Evolutionary conservation across 306 rosid genomes (phyloP).

Genomic region (Carpinus viminea): DNA sequence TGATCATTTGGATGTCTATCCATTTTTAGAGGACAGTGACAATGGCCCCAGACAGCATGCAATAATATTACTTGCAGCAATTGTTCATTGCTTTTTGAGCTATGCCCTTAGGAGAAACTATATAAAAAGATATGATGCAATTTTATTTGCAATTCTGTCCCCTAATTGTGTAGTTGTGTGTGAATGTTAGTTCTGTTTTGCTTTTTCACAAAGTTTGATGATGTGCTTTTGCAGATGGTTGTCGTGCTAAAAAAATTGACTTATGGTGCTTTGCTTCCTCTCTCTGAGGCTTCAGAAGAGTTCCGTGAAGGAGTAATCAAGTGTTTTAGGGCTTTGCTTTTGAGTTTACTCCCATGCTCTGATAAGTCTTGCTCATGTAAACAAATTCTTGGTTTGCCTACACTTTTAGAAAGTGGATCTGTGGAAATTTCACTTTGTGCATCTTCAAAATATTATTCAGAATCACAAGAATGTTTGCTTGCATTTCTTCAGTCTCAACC

Average conservation of each 20-base stretch:
- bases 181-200: background rate
- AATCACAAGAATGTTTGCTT: constrained; percentile 72
- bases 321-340: constrained; percentile 72
- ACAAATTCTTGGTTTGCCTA: constrained; percentile 52
- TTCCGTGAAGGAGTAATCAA: constrained; percentile 87
- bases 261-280: constrained; percentile 80
- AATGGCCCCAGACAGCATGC: background rate
- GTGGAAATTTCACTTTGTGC: constrained; percentile 18
- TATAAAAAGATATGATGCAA: background rate
- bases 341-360: constrained; percentile 63
- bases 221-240: constrained; percentile 75
- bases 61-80: background rate
- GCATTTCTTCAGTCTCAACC: constrained; percentile 68
- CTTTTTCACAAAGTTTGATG: constrained; percentile 19
- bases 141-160: background rate
- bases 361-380: constrained; percentile 62
- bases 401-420: constrained; percentile 49
- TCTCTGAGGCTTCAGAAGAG: constrained; percentile 94
- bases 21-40: background rate
- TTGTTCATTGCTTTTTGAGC: background rate
- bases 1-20: background rate
- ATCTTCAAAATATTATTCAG: constrained; percentile 41
- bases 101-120: background rate
- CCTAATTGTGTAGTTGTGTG: background rate
- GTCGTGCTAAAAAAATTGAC: constrained; percentile 89